These are phyloP conservation scores for Sporothrix luriei DNA, from an alignment of 2,329 filamentous ascomycete species.

Conservation along the genomic window DNA sequence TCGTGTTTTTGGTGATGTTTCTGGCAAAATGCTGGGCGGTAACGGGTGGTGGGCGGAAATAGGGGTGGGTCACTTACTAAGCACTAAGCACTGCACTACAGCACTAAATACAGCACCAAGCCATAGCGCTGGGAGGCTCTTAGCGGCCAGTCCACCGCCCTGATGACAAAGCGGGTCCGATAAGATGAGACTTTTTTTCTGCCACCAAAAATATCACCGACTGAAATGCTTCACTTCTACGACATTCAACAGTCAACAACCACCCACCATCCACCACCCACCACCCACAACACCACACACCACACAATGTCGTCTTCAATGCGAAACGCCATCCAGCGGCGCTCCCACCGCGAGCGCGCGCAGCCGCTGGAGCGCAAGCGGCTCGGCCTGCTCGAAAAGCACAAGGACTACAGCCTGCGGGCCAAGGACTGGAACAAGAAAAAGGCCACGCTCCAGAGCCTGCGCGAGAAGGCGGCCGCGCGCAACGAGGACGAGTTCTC, in stretches of 20 bases:
- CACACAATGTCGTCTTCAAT: slow-evolving; percentile 37
- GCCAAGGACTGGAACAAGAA: slow-evolving; percentile 69
- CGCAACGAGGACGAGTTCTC: slow-evolving; percentile 75
- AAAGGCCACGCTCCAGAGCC: slow-evolving; percentile 60
- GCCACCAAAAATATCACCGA: slow-evolving; percentile 17
- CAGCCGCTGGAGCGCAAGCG: slow-evolving; percentile 81
- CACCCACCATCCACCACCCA: background rate
- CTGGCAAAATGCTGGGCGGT: too few species aligned
- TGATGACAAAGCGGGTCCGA: slow-evolving; percentile 19
- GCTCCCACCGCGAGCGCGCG: slow-evolving; percentile 82
- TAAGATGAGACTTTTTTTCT: slow-evolving; percentile 29
- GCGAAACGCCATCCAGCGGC: slow-evolving; percentile 41
- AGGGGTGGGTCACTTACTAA: too few species aligned
- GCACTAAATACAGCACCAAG: slow-evolving; percentile 8
- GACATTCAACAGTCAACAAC: background rate
- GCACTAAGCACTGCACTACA: too few species aligned
- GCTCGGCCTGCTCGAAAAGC: slow-evolving; percentile 92
- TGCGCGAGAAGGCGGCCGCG: slow-evolving; percentile 63
- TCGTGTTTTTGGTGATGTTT: too few species aligned
- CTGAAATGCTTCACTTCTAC: too few species aligned
- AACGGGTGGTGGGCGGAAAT: too few species aligned
- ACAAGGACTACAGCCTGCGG: slow-evolving; percentile 63
- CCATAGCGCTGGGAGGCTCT: slow-evolving; percentile 16
- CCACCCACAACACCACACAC: background rate
- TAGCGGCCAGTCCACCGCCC: background rate